Evolutionary conservation across 768 basidiomycete genomes (phyloP).

Genomic region (Agaricus sinodeliciosus): DNA sequence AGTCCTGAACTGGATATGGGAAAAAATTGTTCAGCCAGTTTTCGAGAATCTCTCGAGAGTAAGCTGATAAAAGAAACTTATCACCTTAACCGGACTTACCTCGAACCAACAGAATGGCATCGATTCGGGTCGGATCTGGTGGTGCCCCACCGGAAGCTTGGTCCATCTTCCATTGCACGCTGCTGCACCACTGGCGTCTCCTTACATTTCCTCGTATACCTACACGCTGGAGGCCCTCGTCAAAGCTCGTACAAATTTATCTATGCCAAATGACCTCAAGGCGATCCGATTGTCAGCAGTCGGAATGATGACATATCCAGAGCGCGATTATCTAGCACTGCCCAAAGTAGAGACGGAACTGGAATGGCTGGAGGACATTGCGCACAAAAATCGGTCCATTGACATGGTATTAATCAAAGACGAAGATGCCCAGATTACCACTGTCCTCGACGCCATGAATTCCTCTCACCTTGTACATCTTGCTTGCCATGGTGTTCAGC

Average conservation of each 20-base stretch:
- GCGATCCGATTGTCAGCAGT: not conserved
- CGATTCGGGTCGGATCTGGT: not conserved
- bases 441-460: not conserved
- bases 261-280: not conserved
- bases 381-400: too few relatives aligned
- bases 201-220: not conserved
- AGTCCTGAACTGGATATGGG: not conserved
- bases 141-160: not conserved
- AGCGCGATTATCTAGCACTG: not conserved
- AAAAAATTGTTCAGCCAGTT: not conserved
- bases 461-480: conserved; percentile 19
- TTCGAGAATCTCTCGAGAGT: not conserved
- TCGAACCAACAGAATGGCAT: not conserved
- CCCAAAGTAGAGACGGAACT: not conserved
- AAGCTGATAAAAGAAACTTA: not conserved
- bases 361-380: not conserved
- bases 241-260: not conserved
- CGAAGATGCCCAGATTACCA: not conserved
- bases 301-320: not conserved
- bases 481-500: conserved; percentile 30
- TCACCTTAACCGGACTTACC: not conserved
- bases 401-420: not conserved
- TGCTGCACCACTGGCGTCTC: not conserved
- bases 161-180: not conserved
- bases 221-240: not conserved